phyloP scores from a whole-genome alignment of 1,284 basidiomycete genomes.

The Leucoagaricus sp. region DNA sequence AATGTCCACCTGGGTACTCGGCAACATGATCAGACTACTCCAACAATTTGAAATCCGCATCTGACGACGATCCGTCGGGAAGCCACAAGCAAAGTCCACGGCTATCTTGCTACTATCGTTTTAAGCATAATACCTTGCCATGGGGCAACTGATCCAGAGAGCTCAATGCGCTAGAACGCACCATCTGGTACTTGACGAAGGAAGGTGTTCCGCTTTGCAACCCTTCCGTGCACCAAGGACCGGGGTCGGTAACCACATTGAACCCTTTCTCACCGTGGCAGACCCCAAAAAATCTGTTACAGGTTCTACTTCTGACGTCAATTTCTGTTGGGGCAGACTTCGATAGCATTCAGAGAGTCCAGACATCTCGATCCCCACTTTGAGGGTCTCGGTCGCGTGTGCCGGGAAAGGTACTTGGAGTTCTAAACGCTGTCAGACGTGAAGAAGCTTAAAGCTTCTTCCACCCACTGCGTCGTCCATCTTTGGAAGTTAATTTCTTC shows the following conservation, averaged over 20 bases:
- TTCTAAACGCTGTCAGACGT: slow-evolving; percentile 11
- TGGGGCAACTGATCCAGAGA: no score
- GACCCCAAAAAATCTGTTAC: no score
- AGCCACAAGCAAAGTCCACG: neutral
- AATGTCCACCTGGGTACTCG: neutral
- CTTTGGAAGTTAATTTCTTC: neutral
- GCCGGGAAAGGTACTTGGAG: neutral
- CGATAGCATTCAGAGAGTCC: neutral
- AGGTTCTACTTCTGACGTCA: neutral
- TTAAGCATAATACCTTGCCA: no score
- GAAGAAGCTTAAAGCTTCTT: neutral
- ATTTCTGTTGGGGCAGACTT: neutral
- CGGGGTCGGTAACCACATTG: neutral
- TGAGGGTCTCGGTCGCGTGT: slow-evolving; percentile 8
- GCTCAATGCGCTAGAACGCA: neutral
- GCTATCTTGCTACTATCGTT: neutral
- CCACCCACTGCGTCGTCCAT: neutral
- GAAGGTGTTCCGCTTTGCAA: neutral
- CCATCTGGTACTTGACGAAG: neutral
- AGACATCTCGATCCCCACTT: neutral
- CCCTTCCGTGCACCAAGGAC: neutral
- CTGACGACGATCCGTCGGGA: neutral
- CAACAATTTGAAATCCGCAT: neutral
- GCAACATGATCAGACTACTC: neutral
- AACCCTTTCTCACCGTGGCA: no score